Conservation (phyloP, 2,329 filamentous ascomycete genomes). For the Microcyclospora tardicrescens region DNA sequence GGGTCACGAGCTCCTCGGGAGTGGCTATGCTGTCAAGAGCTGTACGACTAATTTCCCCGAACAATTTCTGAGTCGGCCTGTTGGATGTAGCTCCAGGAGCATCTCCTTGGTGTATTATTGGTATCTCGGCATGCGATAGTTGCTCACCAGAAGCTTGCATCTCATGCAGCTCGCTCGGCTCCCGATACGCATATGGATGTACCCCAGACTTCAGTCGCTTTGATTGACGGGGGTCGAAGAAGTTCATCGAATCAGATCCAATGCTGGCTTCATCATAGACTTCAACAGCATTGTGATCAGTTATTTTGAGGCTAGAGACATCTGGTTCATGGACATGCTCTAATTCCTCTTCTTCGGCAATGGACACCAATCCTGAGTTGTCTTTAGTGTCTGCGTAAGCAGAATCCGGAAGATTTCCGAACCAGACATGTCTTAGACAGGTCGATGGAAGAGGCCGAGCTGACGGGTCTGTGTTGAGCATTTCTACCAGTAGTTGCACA, state of each 20-base stretch:
- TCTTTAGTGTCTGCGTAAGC: slow-evolving; percentile 10
- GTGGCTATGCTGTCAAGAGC: slow-evolving; percentile 25
- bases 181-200: slow-evolving; percentile 21
- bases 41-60: slow-evolving; percentile 48
- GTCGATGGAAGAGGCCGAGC: slow-evolving; percentile 59
- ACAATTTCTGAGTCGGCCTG: slow-evolving; percentile 31
- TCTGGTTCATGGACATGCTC: slow-evolving; percentile 40
- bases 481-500: slow-evolving; percentile 61
- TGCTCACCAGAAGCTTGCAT: slow-evolving; percentile 26
- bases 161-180: slow-evolving; percentile 13
- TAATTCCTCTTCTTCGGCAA: slow-evolving; percentile 48
- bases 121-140: slow-evolving; percentile 23
- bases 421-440: slow-evolving; percentile 63
- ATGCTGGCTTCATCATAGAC: slow-evolving; percentile 19
- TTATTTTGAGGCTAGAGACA: slow-evolving; percentile 52
- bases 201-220: slow-evolving; percentile 32
- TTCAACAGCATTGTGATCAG: slow-evolving; percentile 28
- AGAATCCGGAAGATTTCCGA: slow-evolving; percentile 25
- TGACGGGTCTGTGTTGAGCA: slow-evolving; percentile 70
- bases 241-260: slow-evolving; percentile 25
- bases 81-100: slow-evolving; percentile 1
- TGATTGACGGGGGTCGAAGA: slow-evolving; percentile 27
- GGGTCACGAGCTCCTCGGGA: background rate
- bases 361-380: slow-evolving; percentile 24
- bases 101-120: slow-evolving; percentile 11